Evolutionary conservation across 345 rosid species (phyloP), one percentile per base, ranked within the genome.

Genomic region (Salix exigua): DNA sequence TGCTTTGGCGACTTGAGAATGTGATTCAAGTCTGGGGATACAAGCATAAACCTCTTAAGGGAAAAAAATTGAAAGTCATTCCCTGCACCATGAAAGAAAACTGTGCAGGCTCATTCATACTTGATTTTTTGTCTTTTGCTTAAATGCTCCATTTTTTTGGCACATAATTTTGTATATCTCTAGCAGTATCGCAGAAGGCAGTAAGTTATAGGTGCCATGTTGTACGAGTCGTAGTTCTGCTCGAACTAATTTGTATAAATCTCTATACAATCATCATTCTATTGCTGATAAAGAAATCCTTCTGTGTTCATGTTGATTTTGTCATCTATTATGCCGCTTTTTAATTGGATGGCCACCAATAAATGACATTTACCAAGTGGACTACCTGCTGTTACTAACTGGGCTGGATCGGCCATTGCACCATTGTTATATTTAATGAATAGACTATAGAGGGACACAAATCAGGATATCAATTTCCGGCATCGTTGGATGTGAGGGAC

Each of bases 101-200:
- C 19, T 71, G 85, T 85, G 88, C 82, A 77, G 84, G 76, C 74
- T 66, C 74, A 84, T 78, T 83, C 75, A 69, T 80, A 8, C 64
- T 33, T 53, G 64, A 38, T 74, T 63, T 80, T 46, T 71, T 18
- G 14, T 28, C 19, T n/a, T 35, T 55, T 12, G 28, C 28, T 23
- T 50, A 9, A 25, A 48, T 5, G 37, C 74, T 38, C 66, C 74
- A 77, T 71, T 82, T 85, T 85, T 87, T 85, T 74, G 74, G 76
- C 82, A 37, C 81, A 80, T 82, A 76, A 46, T 80, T 79, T 78
- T 85, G 84, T 85, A 80, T 61, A 79, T 75, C 68, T 51, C 19
- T 63, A 30, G 62, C 78, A 67, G n/a, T 25, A 55, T 30, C 2
- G 46, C 71, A 68, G 63, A 30, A 42, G 81, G 79, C 66, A 70